Conservation (phyloP, 805 yeast species). For the Candida piceae region DNA sequence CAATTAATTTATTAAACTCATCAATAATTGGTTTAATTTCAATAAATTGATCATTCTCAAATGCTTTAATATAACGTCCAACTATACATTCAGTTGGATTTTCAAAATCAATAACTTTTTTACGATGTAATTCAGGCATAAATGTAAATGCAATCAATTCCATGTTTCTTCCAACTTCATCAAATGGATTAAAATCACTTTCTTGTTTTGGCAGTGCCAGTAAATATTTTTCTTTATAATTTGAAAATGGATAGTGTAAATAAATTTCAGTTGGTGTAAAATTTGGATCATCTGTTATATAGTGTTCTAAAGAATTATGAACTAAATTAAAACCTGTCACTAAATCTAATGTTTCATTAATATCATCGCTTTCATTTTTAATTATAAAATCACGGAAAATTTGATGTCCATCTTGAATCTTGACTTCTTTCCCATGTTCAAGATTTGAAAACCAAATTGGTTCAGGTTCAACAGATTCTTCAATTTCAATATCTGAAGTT, state of each 20-base stretch:
- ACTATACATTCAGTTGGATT: slow-evolving; percentile 35
- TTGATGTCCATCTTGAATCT: slow-evolving; percentile 10
- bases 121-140: slow-evolving; percentile 34
- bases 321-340: slow-evolving; percentile 19
- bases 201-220: slow-evolving; percentile 48
- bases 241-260: slow-evolving; percentile 36
- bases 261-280: slow-evolving; percentile 23
- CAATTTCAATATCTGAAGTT: not conserved
- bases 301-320: slow-evolving; percentile 15
- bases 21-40: slow-evolving; percentile 31
- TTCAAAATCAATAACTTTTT: slow-evolving; percentile 30
- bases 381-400: slow-evolving; percentile 19
- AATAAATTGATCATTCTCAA: slow-evolving; percentile 26
- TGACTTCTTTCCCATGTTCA: slow-evolving; percentile 12
- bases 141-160: slow-evolving; percentile 35
- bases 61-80: slow-evolving; percentile 33
- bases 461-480: slow-evolving; percentile 1
- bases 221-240: slow-evolving; percentile 44
- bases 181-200: slow-evolving; percentile 54
- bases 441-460: slow-evolving; percentile 23
- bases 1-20: slow-evolving; percentile 40
- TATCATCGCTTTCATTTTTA: slow-evolving; percentile 15
- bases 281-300: slow-evolving; percentile 26
- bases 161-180: slow-evolving; percentile 53
- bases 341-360: slow-evolving; percentile 11